Conservation (phyloP, 208 protist species). For the Trypanosoma mega region DNA sequence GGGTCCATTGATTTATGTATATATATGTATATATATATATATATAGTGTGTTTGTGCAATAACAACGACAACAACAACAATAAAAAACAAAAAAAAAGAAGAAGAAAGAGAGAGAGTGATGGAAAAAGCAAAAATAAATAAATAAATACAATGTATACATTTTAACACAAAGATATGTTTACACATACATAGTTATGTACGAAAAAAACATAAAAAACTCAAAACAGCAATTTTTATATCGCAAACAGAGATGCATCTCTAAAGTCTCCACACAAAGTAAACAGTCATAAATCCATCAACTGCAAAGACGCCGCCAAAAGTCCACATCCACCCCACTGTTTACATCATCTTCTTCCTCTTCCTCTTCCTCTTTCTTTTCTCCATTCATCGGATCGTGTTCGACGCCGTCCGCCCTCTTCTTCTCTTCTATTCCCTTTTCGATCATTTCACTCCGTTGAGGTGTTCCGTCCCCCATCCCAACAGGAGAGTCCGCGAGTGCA, state of each 20-base stretch:
- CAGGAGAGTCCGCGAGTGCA: neutral
- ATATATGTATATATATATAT: too few relatives aligned
- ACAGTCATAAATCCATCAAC: too few relatives aligned
- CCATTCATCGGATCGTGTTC: neutral
- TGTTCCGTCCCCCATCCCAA: neutral
- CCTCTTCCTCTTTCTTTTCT: neutral
- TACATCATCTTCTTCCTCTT: neutral
- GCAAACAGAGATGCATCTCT: neutral
- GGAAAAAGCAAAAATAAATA: neutral
- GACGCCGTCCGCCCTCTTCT: too few relatives aligned
- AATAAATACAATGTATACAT: neutral
- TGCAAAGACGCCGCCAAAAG: conserved; percentile 28
- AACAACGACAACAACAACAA: neutral
- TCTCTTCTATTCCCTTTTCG: too few relatives aligned
- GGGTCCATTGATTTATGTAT: neutral
- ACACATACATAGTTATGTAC: neutral
- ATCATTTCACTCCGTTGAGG: neutral
- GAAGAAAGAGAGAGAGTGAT: neutral
- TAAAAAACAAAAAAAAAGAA: conserved; percentile 2
- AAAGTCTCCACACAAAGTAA: too few relatives aligned
- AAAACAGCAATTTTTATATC: neutral
- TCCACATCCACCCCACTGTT: conserved; percentile 16
- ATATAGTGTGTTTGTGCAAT: too few relatives aligned
- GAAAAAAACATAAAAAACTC: neutral
- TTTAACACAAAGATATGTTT: neutral